phyloP scores from a whole-genome alignment of 2,329 filamentous ascomycete species.

The Xylaria sp. region DNA sequence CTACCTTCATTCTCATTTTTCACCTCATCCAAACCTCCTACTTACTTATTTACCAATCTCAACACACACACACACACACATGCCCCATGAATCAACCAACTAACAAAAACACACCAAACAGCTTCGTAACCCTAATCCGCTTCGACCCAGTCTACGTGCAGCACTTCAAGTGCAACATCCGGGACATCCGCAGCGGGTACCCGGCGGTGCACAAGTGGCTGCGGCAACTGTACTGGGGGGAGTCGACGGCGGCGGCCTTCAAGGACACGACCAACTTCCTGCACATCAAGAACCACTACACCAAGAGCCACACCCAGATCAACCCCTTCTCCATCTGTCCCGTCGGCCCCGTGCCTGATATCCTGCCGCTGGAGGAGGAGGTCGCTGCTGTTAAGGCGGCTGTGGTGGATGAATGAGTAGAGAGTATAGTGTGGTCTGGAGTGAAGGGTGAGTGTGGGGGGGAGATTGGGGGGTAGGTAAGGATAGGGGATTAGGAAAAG shows the following conservation, averaged over 20 bases:
- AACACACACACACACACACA: background rate
- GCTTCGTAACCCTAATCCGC: slow-evolving; percentile 48
- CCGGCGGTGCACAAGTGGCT: slow-evolving; percentile 84
- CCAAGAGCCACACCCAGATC: slow-evolving; percentile 71
- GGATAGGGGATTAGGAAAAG: background rate
- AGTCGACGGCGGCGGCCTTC: slow-evolving; percentile 72
- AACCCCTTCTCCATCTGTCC: slow-evolving; percentile 81
- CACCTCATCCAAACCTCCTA: background rate
- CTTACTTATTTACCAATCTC: background rate
- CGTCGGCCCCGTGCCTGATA: slow-evolving; percentile 83
- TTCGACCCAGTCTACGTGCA: slow-evolving; percentile 78
- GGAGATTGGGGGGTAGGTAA: background rate
- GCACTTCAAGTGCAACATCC: slow-evolving; percentile 88
- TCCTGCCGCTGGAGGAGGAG: slow-evolving; percentile 81
- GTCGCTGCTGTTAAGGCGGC: slow-evolving; percentile 64
- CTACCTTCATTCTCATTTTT: background rate
- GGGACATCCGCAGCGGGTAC: slow-evolving; percentile 86
- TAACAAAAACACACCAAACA: slow-evolving; percentile 22
- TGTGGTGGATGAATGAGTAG: no score
- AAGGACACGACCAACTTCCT: slow-evolving; percentile 86
- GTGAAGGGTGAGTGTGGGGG: no score
- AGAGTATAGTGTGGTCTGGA: background rate
- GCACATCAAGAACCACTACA: slow-evolving; percentile 88
- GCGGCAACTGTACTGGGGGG: slow-evolving; percentile 82
- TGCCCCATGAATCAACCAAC: no score